phyloP scores from a whole-genome alignment of 768 basidiomycete species.

The Tulasnella calospora region DNA sequence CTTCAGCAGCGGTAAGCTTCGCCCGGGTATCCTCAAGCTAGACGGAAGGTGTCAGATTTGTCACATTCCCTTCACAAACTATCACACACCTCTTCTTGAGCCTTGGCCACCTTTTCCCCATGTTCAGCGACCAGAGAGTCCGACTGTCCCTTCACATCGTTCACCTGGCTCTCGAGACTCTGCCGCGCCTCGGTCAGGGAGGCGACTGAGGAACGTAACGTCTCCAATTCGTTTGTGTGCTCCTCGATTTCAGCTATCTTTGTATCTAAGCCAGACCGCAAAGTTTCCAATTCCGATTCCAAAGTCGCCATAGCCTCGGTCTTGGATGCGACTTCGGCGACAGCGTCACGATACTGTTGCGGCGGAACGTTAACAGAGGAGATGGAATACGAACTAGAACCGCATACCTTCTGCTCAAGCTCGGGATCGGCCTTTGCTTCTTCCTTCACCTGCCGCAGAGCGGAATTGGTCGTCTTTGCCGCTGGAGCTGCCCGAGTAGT shows the following conservation, averaged over 20 bases:
- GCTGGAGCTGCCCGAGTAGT: background rate
- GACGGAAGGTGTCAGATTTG: background rate
- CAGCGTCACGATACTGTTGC: slow-evolving; percentile 23
- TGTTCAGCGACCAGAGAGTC: slow-evolving; percentile 19
- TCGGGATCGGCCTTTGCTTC: slow-evolving; percentile 24
- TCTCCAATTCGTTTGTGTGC: slow-evolving; percentile 24
- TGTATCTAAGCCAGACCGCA: slow-evolving; percentile 1
- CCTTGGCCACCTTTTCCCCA: background rate
- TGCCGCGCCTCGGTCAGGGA: slow-evolving; percentile 11
- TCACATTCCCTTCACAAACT: background rate
- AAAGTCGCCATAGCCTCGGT: slow-evolving; percentile 17
- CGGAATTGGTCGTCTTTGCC: background rate
- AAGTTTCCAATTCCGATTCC: slow-evolving; percentile 15
- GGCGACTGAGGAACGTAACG: slow-evolving; percentile 1
- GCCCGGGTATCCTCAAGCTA: slow-evolving; percentile 45
- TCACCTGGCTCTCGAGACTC: slow-evolving; percentile 25
- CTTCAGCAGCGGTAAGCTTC: slow-evolving; percentile 50
- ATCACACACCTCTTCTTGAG: slow-evolving; percentile 21
- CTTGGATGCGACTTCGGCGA: slow-evolving; percentile 21
- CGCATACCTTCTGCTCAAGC: slow-evolving; percentile 25
- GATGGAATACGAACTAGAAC: background rate
- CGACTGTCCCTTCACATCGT: slow-evolving; percentile 14
- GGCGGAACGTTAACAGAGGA: background rate
- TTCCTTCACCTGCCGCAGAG: slow-evolving; percentile 22
- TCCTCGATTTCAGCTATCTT: slow-evolving; percentile 1